These are phyloP conservation scores for Stipa capillata DNA, from an alignment of 176 grass and related monocot genomes.

Conservation along the genomic window DNA sequence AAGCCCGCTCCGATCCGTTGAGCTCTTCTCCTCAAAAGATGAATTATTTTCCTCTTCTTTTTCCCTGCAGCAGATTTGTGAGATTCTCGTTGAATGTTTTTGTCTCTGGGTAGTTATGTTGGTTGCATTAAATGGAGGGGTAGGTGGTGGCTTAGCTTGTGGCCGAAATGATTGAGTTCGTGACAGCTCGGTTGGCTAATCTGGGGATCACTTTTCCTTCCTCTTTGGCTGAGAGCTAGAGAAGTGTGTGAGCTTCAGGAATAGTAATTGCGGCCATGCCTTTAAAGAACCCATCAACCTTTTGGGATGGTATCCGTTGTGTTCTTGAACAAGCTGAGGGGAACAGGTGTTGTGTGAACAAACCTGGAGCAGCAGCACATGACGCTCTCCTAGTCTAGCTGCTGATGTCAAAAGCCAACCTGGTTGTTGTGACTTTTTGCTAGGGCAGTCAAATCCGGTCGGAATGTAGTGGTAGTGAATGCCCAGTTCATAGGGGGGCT, in stretches of 20 bases:
- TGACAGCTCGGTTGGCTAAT: not conserved
- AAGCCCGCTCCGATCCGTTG: not conserved
- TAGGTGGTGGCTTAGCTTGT: slow-evolving; percentile 9
- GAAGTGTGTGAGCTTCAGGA: not conserved
- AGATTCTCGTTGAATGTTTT: too few species aligned
- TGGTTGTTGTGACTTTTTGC: slow-evolving; percentile 1
- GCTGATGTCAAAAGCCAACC: slow-evolving; percentile 28
- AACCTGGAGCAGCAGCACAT: slow-evolving; percentile 14
- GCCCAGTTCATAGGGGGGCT: not conserved
- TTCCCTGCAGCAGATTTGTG: too few species aligned
- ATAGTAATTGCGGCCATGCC: slow-evolving; percentile 19
- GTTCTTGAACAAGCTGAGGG: not conserved
- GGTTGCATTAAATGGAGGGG: slow-evolving; percentile 33
- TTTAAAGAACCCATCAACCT: slow-evolving; percentile 21
- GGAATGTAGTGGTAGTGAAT: slow-evolving; percentile 9
- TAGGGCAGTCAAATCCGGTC: slow-evolving; percentile 16
- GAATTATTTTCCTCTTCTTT: not conserved
- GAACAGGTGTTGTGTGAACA: not conserved
- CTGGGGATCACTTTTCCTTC: not conserved
- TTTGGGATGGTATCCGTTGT: slow-evolving; percentile 22
- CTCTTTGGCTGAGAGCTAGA: not conserved
- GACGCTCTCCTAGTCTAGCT: not conserved
- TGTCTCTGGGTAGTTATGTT: not conserved
- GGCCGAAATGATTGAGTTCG: slow-evolving; percentile 21
- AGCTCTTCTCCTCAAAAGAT: too few species aligned